Evolutionary conservation across 768 basidiomycete genomes (phyloP).

Genomic region (Calocybe gangraenosa): DNA sequence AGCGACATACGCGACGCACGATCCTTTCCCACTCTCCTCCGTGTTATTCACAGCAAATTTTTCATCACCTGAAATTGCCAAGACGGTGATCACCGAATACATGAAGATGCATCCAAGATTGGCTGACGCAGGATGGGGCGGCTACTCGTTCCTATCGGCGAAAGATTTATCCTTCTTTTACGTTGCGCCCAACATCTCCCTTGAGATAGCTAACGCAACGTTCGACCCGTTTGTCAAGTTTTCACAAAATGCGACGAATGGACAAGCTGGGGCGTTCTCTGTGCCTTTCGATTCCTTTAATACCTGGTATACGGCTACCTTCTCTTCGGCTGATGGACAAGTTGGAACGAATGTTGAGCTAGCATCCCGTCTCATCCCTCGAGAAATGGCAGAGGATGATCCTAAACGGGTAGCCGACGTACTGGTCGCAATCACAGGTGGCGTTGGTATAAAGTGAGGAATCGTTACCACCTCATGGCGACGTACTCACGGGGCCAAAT

Average conservation of each 20-base stretch:
- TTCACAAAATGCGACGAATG: constrained; percentile 20
- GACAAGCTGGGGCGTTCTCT: constrained; percentile 7
- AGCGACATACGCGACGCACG: constrained; percentile 42
- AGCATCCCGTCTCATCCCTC: constrained; percentile 6
- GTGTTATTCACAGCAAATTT: constrained; percentile 26
- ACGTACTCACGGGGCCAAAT: no score
- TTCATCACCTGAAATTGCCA: constrained; percentile 23
- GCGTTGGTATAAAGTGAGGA: constrained; percentile 10
- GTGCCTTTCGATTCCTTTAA: constrained; percentile 22
- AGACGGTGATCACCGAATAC: constrained; percentile 29
- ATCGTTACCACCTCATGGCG: no score
- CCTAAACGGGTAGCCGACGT: constrained; percentile 6
- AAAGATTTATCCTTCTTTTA: constrained; percentile 19
- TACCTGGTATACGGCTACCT: neutral
- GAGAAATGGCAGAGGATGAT: constrained; percentile 1
- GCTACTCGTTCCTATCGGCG: constrained; percentile 24
- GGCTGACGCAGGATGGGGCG: constrained; percentile 44
- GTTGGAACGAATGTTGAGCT: constrained; percentile 6
- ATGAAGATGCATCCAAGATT: constrained; percentile 29
- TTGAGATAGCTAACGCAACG: constrained; percentile 28
- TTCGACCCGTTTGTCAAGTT: constrained; percentile 29
- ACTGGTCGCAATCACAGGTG: constrained; percentile 12
- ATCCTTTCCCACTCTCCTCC: constrained; percentile 27
- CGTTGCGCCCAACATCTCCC: constrained; percentile 31
- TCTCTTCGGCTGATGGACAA: neutral